Base-by-base conservation (phyloP, 2,329 filamentous ascomycete genomes). In the Cucurbitaria berberidis region DNA sequence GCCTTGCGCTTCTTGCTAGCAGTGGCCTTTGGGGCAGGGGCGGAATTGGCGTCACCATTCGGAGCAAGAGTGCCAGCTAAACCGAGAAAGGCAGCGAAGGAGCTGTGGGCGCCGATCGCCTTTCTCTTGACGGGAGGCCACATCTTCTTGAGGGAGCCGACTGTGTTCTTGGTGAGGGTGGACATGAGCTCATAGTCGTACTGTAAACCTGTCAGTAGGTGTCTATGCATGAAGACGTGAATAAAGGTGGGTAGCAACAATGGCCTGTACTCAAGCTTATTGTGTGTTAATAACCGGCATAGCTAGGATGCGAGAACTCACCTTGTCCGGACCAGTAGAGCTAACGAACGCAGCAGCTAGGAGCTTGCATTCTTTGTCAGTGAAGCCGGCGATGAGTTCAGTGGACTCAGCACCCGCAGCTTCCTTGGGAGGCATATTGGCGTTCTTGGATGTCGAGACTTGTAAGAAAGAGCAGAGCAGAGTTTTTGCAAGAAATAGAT, bases 101-200 rank as follows among this genome's bases (percentile, higher is more conserved):
- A 63, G 0, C 51, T 32, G 29, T 70, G 48, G 8, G 51, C 39
- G 8, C 69, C 70, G 3, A 61, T 51, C 3, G 57, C 67, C 59
- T 71, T 73, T 51, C 56, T 64, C 64, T 73, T 74, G 43, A 70
- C 51, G 0, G 62, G 62, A 0, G 71, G 71, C 59, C 62, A 70
- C 57, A 72, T 66, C 63, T 74, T 74, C 62, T 70, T 69, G 40
- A 71, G 62, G 0, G 67, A 61, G 27, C 69, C 68, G 15, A 53
- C 53, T 0, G 70, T 73, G 56, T 71, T 68, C 38, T 64, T 62
- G 0, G 68, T 67, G 2, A 74, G 54, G 3, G 39, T 56, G 0
- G 64, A 64, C 63, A 74, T 69, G 11, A 68, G 21, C 0, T 66
- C 59, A 32, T 66, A 74, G 53, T 74, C 63, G 48, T 63, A 69